Evolutionary conservation across 1,284 basidiomycete species (phyloP), one percentile per base, ranked within the genome.

Genomic region (Peniophora sp.): DNA sequence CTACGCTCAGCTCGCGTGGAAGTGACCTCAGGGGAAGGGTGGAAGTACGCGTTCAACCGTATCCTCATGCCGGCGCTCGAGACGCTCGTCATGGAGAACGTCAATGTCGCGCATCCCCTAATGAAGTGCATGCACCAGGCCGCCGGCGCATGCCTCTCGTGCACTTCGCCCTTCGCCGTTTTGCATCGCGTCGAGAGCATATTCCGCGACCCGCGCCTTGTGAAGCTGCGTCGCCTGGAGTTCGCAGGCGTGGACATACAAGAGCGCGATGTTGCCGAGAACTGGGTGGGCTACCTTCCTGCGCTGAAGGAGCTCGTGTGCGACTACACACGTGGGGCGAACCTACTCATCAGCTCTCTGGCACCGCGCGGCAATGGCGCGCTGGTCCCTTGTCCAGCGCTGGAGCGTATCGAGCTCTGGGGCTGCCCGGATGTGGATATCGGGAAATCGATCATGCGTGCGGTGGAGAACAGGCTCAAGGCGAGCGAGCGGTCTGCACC

Each of bases 371-470:
- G n/a, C n/a, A 45, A 51, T 54, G 58, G 52, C 59, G 58, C 54
- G 65, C 63, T 36, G 57, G 67, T 63, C 64, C 68, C 72, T 45
- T 81, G 79, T 57, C 74, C 78, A 17, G 65, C 65, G 14, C 66
- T 81, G 47, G 71, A 74, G 55, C 66, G 69, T 17, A 62, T 81
- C 35, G 65, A 71, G 23, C 65, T 82, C 48, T 76, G 72, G 71
- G 66, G 66, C 47, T 81, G 77, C 60, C 52, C 61, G 37, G 74
- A 77, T 56, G 61, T 79, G 49, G 58, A 66, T 36, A 65, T 72
- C 41, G 27, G 27, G 12, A 32, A 32, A 6, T 6, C 27, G 6
- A 5, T 32, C 27, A 32, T 6, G 27, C 27, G 5, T 12, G 12
- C 27, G 27, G 54, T 48, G 35, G 59, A 57, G 20, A 59, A 77